These are phyloP conservation scores for Candida koratica DNA, from an alignment of 805 yeast genomes.

Conservation along the genomic window DNA sequence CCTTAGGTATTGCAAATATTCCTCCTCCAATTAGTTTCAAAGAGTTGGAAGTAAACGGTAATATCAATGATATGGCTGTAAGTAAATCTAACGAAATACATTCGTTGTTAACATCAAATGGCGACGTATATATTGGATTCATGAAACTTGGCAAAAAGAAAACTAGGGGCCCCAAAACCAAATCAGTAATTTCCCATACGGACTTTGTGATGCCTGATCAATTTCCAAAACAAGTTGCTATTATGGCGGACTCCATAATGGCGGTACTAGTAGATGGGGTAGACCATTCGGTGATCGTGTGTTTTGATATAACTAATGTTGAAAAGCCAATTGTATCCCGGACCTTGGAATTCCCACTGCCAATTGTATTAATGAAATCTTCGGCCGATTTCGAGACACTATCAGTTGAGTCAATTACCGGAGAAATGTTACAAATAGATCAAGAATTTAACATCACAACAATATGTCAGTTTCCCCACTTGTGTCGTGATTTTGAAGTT, in stretches of 20 bases:
- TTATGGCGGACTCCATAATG: conserved; percentile 47
- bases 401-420: conserved; percentile 61
- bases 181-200: conserved; percentile 26
- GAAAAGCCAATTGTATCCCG: conserved; percentile 39
- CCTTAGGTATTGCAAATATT: conserved; percentile 76
- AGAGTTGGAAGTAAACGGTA: conserved; percentile 49
- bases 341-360: conserved; percentile 43
- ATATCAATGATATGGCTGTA: conserved; percentile 63
- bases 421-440: conserved; percentile 46
- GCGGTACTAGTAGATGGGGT: conserved; percentile 60
- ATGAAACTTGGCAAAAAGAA: conserved; percentile 49
- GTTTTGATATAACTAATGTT: conserved; percentile 45
- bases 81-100: conserved; percentile 53
- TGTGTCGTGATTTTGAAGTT: conserved; percentile 58
- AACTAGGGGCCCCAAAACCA: conserved; percentile 42
- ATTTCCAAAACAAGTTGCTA: conserved; percentile 59
- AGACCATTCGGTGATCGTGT: conserved; percentile 45
- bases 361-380: conserved; percentile 54
- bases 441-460: conserved; percentile 26
- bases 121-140: conserved; percentile 30
- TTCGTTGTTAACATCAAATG: conserved; percentile 53
- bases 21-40: conserved; percentile 92
- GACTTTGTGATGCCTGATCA: conserved; percentile 40
- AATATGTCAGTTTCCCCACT: conserved; percentile 58
- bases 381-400: conserved; percentile 49